Base-by-base conservation (phyloP, 306 rosid species). In the Glycine latifolia region DNA sequence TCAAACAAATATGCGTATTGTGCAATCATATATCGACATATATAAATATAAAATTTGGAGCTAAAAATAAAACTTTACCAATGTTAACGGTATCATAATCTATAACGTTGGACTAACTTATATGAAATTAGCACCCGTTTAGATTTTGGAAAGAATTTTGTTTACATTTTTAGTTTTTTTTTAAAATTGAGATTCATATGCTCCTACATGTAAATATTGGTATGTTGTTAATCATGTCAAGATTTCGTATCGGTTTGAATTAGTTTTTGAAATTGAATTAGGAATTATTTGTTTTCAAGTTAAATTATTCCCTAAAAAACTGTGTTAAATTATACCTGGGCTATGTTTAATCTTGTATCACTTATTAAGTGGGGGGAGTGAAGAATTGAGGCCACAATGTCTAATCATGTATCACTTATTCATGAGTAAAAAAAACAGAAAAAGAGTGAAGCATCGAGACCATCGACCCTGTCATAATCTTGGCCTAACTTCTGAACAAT, bases 401-500 rank as follows among this genome's bases (percentile, higher is more conserved):
- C 69, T 63, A 33, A 63, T 63, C 67, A 63, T 1, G 14, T 12
- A 60, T 26, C 6, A 60, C 41, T 26, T 20, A 20, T 20, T 20
- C 20, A 20, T 20, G 20, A 20, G 20, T 20, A 20, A 20, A 20
- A 20, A 41, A n/a, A 7, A 52, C n/a, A n/a, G n/a, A 50, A 49
- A 31, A 54, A 47, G 20, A 4, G 71, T 4, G 59, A 44, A 56
- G 11, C 8, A 44, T 44, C 41, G 49, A 59, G 60, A 54, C 14
- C 67, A 68, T 59, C 37, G 59, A 55, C 20, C 17, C 17, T 56
- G 72, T 71, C 78, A 15, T 13, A 10, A 71, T 79, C 71, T 71
- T 13, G 52, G 71, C 77, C 83, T 48, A 79, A 71, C 77, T 71
- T 79, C 11, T 4, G 71, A 59, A 58, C 11, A 10, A 44, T 31